A percentile compares a stretch with the other conserved stretches of the same genome.
Evolutionary conservation across 2,329 filamentous ascomycete species (phyloP).

Genomic region (Ophiostoma perfectum): DNA sequence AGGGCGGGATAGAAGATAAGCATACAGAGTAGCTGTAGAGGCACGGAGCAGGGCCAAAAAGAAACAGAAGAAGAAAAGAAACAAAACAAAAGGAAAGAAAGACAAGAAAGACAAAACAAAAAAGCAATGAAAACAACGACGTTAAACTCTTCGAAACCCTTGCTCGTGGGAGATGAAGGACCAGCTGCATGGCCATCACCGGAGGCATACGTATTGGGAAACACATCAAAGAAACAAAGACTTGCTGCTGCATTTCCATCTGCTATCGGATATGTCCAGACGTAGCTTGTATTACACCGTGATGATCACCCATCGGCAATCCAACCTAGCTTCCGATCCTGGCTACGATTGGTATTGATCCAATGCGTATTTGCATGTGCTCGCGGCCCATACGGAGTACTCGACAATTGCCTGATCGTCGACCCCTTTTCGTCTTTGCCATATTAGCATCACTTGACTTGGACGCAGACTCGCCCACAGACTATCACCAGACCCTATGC

Average conservation of each 20-base stretch:
- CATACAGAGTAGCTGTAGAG: background rate
- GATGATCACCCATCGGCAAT: too few relatives aligned
- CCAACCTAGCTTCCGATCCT: too few relatives aligned
- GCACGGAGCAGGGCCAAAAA: background rate
- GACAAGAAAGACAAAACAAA: background rate
- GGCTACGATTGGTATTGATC: too few relatives aligned
- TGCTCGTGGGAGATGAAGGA: background rate
- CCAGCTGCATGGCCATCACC: constrained; percentile 3
- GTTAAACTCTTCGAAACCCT: background rate
- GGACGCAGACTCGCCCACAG: too few relatives aligned
- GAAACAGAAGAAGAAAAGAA: background rate
- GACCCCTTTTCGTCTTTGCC: too few relatives aligned
- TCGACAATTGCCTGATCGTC: too few relatives aligned
- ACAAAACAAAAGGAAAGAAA: background rate
- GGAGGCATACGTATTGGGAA: constrained; percentile 1
- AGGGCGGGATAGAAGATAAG: background rate
- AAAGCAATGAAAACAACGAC: background rate
- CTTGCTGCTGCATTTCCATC: background rate
- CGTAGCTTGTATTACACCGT: too few relatives aligned
- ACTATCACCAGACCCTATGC: too few relatives aligned
- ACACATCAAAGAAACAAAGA: background rate
- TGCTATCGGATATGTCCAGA: too few relatives aligned
- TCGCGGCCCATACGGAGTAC: too few relatives aligned
- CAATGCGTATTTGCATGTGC: too few relatives aligned
- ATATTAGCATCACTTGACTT: too few relatives aligned